Conservation (phyloP, 352 stramenopile species). For the Pythium grandisporangium region DNA sequence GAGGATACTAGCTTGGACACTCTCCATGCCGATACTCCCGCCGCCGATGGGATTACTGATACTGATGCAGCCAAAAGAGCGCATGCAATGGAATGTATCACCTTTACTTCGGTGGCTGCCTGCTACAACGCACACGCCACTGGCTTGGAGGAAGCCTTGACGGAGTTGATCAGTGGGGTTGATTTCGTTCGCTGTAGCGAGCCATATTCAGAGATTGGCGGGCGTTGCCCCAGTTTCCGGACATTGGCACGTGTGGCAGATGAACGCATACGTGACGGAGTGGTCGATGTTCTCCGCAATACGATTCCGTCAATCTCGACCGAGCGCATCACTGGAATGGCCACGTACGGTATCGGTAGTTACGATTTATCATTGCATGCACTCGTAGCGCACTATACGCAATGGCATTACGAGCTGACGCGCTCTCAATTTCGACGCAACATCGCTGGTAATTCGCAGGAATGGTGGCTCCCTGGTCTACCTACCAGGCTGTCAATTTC, state of each 20-base stretch:
- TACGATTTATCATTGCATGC: constrained; percentile 3
- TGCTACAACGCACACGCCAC: not conserved
- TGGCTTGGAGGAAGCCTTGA: not conserved
- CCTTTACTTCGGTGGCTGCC: not conserved
- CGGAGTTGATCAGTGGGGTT: not conserved
- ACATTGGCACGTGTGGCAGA: not conserved
- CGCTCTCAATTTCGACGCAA: not conserved
- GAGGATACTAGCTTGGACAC: too few species aligned
- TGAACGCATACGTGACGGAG: not conserved
- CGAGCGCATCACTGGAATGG: not conserved
- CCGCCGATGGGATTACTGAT: too few species aligned
- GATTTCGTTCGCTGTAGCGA: too few species aligned
- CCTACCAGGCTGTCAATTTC: not conserved
- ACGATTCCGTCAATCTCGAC: constrained; percentile 1
- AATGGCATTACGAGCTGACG: constrained; percentile 1
- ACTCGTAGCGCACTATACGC: constrained; percentile 5
- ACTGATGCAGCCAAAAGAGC: too few species aligned
- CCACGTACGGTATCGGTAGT: constrained; percentile 4
- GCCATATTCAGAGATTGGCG: not conserved
- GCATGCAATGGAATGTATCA: not conserved
- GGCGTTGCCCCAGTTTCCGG: not conserved
- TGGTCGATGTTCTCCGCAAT: not conserved
- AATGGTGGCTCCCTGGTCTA: constrained; percentile 12
- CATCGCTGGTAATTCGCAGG: not conserved
- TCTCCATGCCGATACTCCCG: too few species aligned